Conservation (phyloP, 208 protist genomes). For the Leishmania martiniquensis region DNA sequence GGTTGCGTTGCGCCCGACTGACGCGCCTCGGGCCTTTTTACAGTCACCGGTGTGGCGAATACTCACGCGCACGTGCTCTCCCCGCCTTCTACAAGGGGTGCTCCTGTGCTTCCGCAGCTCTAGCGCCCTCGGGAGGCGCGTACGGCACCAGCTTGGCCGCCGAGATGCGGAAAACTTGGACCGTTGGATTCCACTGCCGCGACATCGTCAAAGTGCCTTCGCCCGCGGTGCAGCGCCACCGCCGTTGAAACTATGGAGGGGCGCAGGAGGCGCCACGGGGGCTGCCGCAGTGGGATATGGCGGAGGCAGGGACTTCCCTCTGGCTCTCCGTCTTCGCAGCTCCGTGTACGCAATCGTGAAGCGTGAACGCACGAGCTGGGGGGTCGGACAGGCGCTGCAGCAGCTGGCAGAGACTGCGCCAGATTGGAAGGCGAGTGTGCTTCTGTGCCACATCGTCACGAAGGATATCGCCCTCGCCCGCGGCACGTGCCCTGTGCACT, state of each 20-base stretch:
- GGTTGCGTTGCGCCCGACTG: background rate
- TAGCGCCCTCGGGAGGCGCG: constrained; percentile 44
- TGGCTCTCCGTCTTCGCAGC: constrained; percentile 9
- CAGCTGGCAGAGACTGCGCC: constrained; percentile 8
- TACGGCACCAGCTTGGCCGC: constrained; percentile 37
- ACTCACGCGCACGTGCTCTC: constrained; percentile 17
- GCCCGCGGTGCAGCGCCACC: background rate
- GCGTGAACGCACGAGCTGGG: background rate
- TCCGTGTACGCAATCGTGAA: constrained; percentile 14
- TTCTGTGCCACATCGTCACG: constrained; percentile 24
- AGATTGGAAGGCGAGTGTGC: constrained; percentile 28
- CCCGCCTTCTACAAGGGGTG: constrained; percentile 18
- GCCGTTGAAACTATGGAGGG: background rate
- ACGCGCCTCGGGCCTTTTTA: background rate
- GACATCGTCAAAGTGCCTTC: background rate
- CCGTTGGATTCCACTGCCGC: constrained; percentile 13
- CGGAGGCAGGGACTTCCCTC: constrained; percentile 14
- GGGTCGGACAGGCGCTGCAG: constrained; percentile 18
- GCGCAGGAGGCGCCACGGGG: background rate
- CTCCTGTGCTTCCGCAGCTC: constrained; percentile 35
- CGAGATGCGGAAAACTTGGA: constrained; percentile 41
- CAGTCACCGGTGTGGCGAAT: constrained; percentile 19
- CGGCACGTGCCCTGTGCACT: constrained; percentile 26
- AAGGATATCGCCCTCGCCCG: constrained; percentile 18
- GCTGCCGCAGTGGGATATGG: background rate